Evolutionary conservation across 1,284 basidiomycete species (phyloP), one percentile per base, ranked within the genome.

Genomic region (Dichomitus squalens): DNA sequence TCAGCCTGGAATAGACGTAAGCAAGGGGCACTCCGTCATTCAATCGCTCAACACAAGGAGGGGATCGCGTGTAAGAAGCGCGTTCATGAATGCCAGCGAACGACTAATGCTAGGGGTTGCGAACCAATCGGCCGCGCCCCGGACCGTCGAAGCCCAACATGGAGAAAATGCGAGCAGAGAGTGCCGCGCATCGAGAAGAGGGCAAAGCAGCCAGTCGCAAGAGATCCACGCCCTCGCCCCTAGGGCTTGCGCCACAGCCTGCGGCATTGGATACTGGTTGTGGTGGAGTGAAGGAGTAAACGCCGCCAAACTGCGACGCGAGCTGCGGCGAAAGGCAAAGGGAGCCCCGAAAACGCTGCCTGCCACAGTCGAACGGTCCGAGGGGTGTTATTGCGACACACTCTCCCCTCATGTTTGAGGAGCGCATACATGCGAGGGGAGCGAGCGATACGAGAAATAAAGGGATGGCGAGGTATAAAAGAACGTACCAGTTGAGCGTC

Each of bases 401-500:
- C 48, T 18, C 46, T 33, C 29, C 58, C 52, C 57, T 49, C 55
- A 49, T 55, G 43, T 59, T 49, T 57, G 43, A 29, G 58, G 52
- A 54, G 55, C 38, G 55, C 35, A 36, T n/a, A 46, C 43, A 46
- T 27, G 43, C 27, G 29, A 25, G 29, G 27, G 9, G 43, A 4
- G 43, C 43, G 43, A 46, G 43, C 33, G 55, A 60, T 55, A 67
- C 50, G 59, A 60, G 60, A 58, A 54, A 59, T 50, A 56, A 65
- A 56, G 55, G 55, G 53, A 31, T 27, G 25, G 48, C 48, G 38
- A 56, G n/a, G 34, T 60, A 56, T 33, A 49, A 46, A 58, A 64
- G 60, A n/a, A 80, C 93, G 71, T 71, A 98, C 96, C 96, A 99
- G 74, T 99, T 99, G 66, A 99, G 85, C 2, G 96, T 98, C 78